phyloP scores from a whole-genome alignment of 768 basidiomycete genomes.

The Leucocoprinus birnbaumii region DNA sequence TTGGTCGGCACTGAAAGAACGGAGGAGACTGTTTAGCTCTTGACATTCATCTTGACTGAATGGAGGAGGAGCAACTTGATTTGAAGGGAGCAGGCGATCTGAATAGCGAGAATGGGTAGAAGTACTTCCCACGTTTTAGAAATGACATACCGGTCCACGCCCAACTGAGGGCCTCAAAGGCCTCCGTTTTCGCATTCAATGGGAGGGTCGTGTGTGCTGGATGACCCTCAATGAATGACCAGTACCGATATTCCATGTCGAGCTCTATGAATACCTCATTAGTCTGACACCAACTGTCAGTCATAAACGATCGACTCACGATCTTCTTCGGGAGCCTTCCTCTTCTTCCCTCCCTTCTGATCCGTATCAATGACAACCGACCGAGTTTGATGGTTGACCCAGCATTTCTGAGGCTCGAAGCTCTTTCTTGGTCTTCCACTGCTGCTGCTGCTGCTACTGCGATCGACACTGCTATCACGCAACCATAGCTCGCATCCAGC shows the following conservation, averaged over 20 bases:
- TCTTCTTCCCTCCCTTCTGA: constrained; percentile 18
- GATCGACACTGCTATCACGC: constrained; percentile 38
- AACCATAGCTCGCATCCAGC: constrained; percentile 63
- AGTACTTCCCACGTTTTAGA: not conserved
- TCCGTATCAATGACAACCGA: constrained; percentile 42
- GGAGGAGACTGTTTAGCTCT: constrained; percentile 62
- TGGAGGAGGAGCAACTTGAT: constrained; percentile 55
- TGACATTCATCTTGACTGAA: constrained; percentile 78
- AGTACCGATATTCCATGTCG: constrained; percentile 77
- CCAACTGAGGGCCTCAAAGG: constrained; percentile 77
- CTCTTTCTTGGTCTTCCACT: constrained; percentile 11
- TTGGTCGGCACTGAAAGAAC: constrained; percentile 28
- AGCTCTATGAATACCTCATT: no score
- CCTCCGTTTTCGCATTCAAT: constrained; percentile 56
- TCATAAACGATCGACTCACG: constrained; percentile 28
- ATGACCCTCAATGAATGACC: constrained; percentile 78
- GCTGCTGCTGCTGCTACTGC: no score
- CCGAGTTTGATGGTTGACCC: constrained; percentile 66
- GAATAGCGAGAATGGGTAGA: not conserved
- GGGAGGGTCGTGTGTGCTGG: constrained; percentile 69
- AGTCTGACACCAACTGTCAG: not conserved
- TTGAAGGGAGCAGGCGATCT: constrained; percentile 70
- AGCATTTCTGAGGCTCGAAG: constrained; percentile 41
- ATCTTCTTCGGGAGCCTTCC: constrained; percentile 34
- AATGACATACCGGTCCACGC: constrained; percentile 61